Evolutionary conservation across 2,329 filamentous ascomycete genomes (phyloP), one percentile per base, ranked within the genome.

Genomic region (Ascosphaera pollenicola): DNA sequence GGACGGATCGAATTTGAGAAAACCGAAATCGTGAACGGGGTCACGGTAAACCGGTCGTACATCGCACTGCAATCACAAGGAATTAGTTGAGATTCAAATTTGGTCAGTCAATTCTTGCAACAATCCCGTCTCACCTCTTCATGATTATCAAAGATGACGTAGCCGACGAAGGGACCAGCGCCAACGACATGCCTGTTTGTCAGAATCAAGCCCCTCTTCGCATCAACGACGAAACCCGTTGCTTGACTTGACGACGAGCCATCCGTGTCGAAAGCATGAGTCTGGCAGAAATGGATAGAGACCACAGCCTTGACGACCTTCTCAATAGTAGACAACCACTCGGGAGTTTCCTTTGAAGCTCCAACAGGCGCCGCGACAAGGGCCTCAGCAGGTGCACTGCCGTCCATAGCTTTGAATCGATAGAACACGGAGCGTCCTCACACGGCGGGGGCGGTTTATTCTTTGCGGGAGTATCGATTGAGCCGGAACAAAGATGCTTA

Each of bases 281-380:
- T 94, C 66, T 94, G 84, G 56, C 87, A 95, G 63, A 98, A 98
- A 48, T 92, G 80, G 51, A 98, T 95, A n/a, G 87, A 93, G 38
- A 98, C 89, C 15, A 95, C 89, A 49, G 85, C 93, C 54, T 78
- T 76, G 40, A 98, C 85, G 2, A 98, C 89, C 44, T 75, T 78
- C 58, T 94, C 85, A 43, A 95, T 92, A 1, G 85, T 94, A 38
- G 76, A 79, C 59, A 95, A 87, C 89, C 89, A 98, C 61, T 92
- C 85, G 17, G 75, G 75, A 2, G 77, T 80, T 49, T 83, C 78
- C 21, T 5, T 5, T 24, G 21, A 24, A 24, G 17, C 67, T 59
- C 37, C 64, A 60, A 24, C 21, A 24, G 21, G 10, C 5, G 21
- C 5, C 21, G 21, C 21, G 10, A 24, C 21, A 24, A 24, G 21